Evolutionary conservation across 768 basidiomycete species (phyloP), one percentile per base, ranked within the genome.

Genomic region (Pisolithus albus): DNA sequence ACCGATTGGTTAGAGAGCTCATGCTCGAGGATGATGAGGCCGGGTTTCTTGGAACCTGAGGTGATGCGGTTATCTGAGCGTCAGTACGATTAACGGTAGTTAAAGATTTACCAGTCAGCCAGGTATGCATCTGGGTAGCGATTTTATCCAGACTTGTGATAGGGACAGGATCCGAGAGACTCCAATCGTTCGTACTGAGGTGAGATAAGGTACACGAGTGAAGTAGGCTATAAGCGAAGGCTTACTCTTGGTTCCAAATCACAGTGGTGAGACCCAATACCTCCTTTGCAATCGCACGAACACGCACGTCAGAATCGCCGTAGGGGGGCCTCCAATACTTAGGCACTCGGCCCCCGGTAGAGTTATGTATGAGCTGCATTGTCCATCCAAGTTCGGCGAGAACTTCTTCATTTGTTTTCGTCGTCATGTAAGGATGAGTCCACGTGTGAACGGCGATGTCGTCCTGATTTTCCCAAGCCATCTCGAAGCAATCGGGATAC

Each of bases 231-330:
- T 8, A 30, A 30, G 46, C 19, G 45, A 18, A 1, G 7, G 54
- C 79, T 49, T 69, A 89, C 87, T 94, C 93, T 53, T 83, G 79
- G 68, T 95, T 93, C 94, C 94, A 97, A 57, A 90, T 69, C 50
- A 94, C 79, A n/a, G 88, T 86, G 19, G 76, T 75, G 56, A 97
- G 67, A 23, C 88, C 91, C 63, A 96, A 93, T 30, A 93, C 84
- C 63, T 90, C 83, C 62, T 78, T 74, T 23, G 93, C 94, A 60
- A 98, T 89, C 4, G 92, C 83, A 36, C 80, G 75, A 30, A 95
- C 88, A 45, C 94, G 80, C 66, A 77, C 79, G 62, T 98, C 94
- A 42, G 78, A 78, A 64, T 94, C 88, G 32, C 89, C 90, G 62
- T 80, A 92, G 7, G 91, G 91, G 2, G 90, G 90, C n/a, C 91